phyloP scores from a whole-genome alignment of 2,329 filamentous ascomycete species.

The Talaromyces sp. region DNA sequence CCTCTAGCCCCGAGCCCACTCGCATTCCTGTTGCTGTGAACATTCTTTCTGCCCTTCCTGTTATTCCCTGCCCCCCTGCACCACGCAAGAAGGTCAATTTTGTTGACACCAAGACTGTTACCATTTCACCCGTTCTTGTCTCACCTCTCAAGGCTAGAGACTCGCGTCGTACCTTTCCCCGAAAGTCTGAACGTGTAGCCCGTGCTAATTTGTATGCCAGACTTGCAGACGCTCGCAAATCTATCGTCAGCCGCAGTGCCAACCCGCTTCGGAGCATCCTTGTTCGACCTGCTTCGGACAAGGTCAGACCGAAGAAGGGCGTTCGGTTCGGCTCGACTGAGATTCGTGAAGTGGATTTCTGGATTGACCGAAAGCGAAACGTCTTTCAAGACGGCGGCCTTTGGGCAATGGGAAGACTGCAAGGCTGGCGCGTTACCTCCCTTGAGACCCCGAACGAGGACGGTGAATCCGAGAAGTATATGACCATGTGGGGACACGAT shows the following conservation, averaged over 20 bases:
- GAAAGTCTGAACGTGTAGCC: slow-evolving; percentile 1
- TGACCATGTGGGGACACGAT: slow-evolving; percentile 21
- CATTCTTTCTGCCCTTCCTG: slow-evolving; percentile 1
- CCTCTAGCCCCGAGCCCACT: slow-evolving; percentile 13
- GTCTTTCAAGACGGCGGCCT: slow-evolving; percentile 19
- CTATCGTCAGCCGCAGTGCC: slow-evolving; percentile 19
- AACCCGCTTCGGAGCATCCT: slow-evolving; percentile 20
- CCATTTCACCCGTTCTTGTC: neutral
- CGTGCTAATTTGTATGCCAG: slow-evolving; percentile 5
- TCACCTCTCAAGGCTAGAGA: neutral
- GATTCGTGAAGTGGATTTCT: slow-evolving; percentile 25
- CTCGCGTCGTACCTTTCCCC: slow-evolving; percentile 2
- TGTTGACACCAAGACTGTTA: neutral
- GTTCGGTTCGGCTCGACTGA: slow-evolving; percentile 28
- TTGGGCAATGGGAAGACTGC: slow-evolving; percentile 18
- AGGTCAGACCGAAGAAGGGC: slow-evolving; percentile 22
- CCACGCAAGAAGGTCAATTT: slow-evolving; percentile 11
- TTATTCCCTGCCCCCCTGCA: slow-evolving; percentile 7
- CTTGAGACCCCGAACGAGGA: slow-evolving; percentile 27
- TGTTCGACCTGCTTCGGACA: slow-evolving; percentile 17
- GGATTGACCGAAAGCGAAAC: slow-evolving; percentile 27
- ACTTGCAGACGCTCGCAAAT: slow-evolving; percentile 9
- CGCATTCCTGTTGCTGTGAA: slow-evolving; percentile 22
- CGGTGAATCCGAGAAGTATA: slow-evolving; percentile 22
- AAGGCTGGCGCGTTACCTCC: slow-evolving; percentile 22